Evolutionary conservation across 306 rosid genomes (phyloP), one percentile per base, ranked within the genome.

Genomic region (Quercus rubra): DNA sequence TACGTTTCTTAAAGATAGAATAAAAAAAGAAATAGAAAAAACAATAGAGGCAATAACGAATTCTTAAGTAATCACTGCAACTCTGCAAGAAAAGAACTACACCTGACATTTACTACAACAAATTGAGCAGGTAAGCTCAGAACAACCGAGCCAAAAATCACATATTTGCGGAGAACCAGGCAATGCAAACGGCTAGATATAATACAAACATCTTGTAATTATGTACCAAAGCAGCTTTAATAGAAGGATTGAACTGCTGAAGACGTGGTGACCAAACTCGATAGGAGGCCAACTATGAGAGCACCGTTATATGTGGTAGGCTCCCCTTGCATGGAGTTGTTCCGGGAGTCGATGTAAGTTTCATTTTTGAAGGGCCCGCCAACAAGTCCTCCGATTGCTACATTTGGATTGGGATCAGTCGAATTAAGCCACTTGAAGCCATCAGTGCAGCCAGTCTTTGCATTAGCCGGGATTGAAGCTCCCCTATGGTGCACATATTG

Each of bases 221-320:
- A 18, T 59, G 17, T 15, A 46, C 63, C 21, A 5, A 30, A 20
- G 73, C 61, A 25, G 58, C 23, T 77, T 88, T 85, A 91, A 78
- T 88, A 57, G 80, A 96, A 86, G 38, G 99, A 90, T 76, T 77
- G 83, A 77, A 91, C 89, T 4, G 86, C 90, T 6, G 99, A 91
- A 57, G 99, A 96, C 43, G 92, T 88, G 78, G 99, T 88, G 77
- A 96, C 99, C 85, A 96, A 87, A 83, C 99, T 81, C 61, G 99
- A 93, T 21, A 96, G 86, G 73, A 96, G 98, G 71, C 92, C 98
- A 19, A 96, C 98, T 17, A 93, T 14, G 55, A 96, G 78, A 52
- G 99, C 99, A 74, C 89, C 84, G 82, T 96, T 96, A 82, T 96
- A 96, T 55, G 98, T 90, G 90, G 89, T 96, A 31, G 99, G 99